Conservation (phyloP, 805 yeast species). For the Kregervanrija fluxuum region DNA sequence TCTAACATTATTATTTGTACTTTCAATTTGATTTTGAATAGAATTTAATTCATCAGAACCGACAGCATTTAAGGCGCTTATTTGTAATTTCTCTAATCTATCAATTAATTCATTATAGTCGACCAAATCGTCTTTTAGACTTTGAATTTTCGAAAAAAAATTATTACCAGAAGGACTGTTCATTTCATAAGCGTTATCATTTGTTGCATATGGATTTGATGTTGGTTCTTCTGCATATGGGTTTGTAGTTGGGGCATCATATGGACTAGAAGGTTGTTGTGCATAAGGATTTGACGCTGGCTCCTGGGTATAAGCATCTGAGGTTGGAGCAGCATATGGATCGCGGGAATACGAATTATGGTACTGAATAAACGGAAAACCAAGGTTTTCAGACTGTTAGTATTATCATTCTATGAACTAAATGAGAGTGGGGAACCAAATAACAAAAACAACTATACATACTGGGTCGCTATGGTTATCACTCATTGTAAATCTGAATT, state of each 20-base stretch:
- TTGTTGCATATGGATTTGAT: background rate
- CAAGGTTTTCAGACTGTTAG: too few species aligned
- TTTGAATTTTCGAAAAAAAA: constrained; percentile 64
- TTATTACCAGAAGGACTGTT: constrained; percentile 9
- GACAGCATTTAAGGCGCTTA: constrained; percentile 63
- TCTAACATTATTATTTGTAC: constrained; percentile 68
- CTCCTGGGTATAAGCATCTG: too few species aligned
- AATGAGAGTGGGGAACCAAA: too few species aligned
- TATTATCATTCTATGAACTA: too few species aligned
- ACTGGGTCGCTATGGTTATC: too few species aligned
- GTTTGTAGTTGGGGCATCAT: constrained; percentile 17
- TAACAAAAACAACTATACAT: too few species aligned
- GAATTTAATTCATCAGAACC: constrained; percentile 63
- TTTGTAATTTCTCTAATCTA: constrained; percentile 63
- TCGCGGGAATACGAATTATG: too few species aligned
- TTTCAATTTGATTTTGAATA: constrained; percentile 69
- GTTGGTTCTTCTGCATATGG: constrained; percentile 12
- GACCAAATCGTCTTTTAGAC: constrained; percentile 59
- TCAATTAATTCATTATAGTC: constrained; percentile 65
- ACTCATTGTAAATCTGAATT: too few species aligned
- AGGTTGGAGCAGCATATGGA: too few species aligned
- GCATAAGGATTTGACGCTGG: constrained; percentile 3
- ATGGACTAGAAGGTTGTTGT: constrained; percentile 17
- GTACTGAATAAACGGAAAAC: too few species aligned
- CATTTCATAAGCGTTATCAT: constrained; percentile 14